These are phyloP conservation scores for Fusarium xylarioides DNA, from an alignment of 2,329 filamentous ascomycete genomes.

Conservation along the genomic window DNA sequence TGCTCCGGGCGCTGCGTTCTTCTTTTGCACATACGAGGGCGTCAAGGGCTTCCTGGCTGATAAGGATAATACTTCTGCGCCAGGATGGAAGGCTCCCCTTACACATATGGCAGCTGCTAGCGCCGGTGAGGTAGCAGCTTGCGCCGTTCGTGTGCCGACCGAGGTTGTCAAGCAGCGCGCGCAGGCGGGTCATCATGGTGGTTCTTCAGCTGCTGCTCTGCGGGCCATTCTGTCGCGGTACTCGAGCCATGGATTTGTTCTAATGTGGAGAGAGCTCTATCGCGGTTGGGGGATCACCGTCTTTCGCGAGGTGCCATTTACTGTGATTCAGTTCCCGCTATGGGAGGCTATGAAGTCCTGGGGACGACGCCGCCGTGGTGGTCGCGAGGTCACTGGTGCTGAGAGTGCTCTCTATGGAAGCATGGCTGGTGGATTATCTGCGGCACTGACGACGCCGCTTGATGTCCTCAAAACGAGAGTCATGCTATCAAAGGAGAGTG, in stretches of 20 bases:
- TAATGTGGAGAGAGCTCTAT: slow-evolving; percentile 86
- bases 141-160: slow-evolving; percentile 89
- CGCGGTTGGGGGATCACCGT: slow-evolving; percentile 92
- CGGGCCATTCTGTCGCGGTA: slow-evolving; percentile 71
- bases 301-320: slow-evolving; percentile 96
- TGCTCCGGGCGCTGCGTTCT: slow-evolving; percentile 92
- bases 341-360: slow-evolving; percentile 93
- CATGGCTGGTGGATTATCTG: slow-evolving; percentile 83
- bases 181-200: slow-evolving; percentile 84
- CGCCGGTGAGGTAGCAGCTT: slow-evolving; percentile 89
- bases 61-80: slow-evolving; percentile 33
- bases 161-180: slow-evolving; percentile 98
- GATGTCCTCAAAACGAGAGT: slow-evolving; percentile 97
- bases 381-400: slow-evolving; percentile 67
- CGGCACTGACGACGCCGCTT: slow-evolving; percentile 87
- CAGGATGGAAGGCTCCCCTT: slow-evolving; percentile 46
- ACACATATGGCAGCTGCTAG: slow-evolving; percentile 87
- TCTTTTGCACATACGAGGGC: slow-evolving; percentile 94
- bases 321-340: slow-evolving; percentile 94
- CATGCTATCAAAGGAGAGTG: slow-evolving; percentile 82
- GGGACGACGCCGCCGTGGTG: slow-evolving; percentile 57
- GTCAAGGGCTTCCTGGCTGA: slow-evolving; percentile 66
- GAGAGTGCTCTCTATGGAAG: slow-evolving; percentile 90
- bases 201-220: slow-evolving; percentile 72
- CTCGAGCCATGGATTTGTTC: slow-evolving; percentile 53